Conservation (phyloP, 768 basidiomycete species). For the Mycena filopes region DNA sequence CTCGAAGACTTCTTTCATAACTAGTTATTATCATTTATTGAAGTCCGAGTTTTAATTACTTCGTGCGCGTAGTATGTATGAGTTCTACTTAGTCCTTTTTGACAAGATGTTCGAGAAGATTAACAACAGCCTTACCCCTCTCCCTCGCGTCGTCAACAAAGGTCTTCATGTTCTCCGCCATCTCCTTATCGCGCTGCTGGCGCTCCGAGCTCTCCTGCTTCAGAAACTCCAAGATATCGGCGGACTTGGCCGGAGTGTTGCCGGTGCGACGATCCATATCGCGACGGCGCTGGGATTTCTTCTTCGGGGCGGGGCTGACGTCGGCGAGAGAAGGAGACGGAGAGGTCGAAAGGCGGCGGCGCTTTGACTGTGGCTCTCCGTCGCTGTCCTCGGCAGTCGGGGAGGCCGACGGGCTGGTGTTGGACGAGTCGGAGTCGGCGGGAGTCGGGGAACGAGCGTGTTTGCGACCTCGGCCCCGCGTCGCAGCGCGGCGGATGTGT, state of each 20-base stretch:
- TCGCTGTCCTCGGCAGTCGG: background rate
- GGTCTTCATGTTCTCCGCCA: background rate
- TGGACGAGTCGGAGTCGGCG: too few species aligned
- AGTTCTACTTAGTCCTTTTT: background rate
- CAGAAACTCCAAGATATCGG: background rate
- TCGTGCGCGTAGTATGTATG: background rate
- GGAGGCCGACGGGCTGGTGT: too few species aligned
- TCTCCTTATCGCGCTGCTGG: background rate
- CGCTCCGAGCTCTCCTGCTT: background rate
- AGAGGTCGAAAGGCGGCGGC: too few species aligned
- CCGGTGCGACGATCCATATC: background rate
- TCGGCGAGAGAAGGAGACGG: too few species aligned
- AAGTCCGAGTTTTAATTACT: too few species aligned
- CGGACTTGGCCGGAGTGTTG: background rate
- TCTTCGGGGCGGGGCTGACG: too few species aligned
- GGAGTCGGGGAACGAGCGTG: too few species aligned
- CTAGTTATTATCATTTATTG: background rate
- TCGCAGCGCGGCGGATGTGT: background rate
- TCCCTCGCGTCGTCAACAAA: background rate
- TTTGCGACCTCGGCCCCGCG: too few species aligned
- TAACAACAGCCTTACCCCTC: background rate
- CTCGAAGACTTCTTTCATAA: constrained; percentile 14
- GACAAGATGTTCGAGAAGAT: background rate
- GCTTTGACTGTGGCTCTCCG: too few species aligned
- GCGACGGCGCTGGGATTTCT: background rate